These are phyloP conservation scores for Cystobasidium onofrii DNA, from an alignment of 768 basidiomycete genomes.

Conservation along the genomic window DNA sequence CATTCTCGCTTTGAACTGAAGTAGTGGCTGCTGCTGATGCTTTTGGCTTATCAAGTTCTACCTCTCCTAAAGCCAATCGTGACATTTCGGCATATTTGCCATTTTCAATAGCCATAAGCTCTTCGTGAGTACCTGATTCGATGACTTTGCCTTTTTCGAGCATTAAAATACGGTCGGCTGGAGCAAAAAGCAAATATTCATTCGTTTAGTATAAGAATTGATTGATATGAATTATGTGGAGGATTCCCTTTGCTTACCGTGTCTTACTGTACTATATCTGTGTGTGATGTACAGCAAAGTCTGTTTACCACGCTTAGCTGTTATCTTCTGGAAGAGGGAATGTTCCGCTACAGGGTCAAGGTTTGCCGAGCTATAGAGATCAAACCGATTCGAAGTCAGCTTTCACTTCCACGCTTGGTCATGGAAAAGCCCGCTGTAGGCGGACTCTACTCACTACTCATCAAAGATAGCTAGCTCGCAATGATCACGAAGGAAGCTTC, in stretches of 20 bases:
- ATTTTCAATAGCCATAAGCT: conserved; percentile 24
- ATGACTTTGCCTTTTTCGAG: conserved; percentile 25
- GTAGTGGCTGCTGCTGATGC: too few relatives aligned
- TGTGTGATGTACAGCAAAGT: conserved; percentile 33
- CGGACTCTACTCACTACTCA: conserved; percentile 21
- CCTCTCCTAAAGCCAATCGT: conserved; percentile 8
- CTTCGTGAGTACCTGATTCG: conserved; percentile 31
- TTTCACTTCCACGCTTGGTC: too few relatives aligned
- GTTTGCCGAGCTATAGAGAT: not conserved
- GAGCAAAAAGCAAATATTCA: too few relatives aligned
- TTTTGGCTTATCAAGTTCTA: not conserved
- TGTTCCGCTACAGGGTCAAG: conserved; percentile 31
- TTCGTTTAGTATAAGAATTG: too few relatives aligned
- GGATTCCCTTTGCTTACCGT: not conserved
- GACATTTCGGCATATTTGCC: conserved; percentile 28
- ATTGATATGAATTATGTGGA: too few relatives aligned
- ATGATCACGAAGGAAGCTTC: not conserved
- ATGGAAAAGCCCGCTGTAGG: too few relatives aligned
- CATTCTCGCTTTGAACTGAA: not conserved
- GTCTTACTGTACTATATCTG: conserved; percentile 15
- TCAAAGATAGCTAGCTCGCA: conserved; percentile 4
- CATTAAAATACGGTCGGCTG: conserved; percentile 28
- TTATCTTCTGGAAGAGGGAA: conserved; percentile 23
- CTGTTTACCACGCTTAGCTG: conserved; percentile 4
- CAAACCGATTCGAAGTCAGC: not conserved